Conservation (phyloP, 768 basidiomycete genomes). For the Rhizopogon sp. region DNA sequence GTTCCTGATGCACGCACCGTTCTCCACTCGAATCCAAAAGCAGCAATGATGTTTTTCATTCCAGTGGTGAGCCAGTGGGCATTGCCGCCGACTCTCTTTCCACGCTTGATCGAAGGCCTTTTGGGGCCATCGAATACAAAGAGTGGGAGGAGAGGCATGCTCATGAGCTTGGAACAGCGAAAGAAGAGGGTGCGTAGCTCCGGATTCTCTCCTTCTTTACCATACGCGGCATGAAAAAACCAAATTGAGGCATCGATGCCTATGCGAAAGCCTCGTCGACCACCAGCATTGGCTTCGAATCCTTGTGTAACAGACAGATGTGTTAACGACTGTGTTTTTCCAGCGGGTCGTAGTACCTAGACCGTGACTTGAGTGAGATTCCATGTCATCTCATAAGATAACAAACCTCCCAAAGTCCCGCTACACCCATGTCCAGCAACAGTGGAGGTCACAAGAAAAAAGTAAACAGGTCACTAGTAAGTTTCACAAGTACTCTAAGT, state of each 20-base stretch:
- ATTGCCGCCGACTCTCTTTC: constrained; percentile 61
- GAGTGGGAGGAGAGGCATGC: constrained; percentile 75
- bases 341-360: constrained; percentile 68
- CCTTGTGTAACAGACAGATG: constrained; percentile 73
- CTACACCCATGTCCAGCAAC: constrained; percentile 36
- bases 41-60: constrained; percentile 74
- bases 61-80: constrained; percentile 64
- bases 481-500: too few relatives aligned
- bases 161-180: constrained; percentile 74
- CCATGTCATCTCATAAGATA: not conserved
- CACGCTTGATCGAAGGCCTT: constrained; percentile 76
- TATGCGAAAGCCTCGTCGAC: constrained; percentile 69
- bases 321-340: constrained; percentile 67
- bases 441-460: not conserved
- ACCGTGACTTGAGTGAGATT: constrained; percentile 10
- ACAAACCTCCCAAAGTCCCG: constrained; percentile 47
- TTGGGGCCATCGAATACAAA: constrained; percentile 92
- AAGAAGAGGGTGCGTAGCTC: constrained; percentile 82
- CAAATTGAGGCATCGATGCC: constrained; percentile 85
- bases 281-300: constrained; percentile 59
- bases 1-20: constrained; percentile 35
- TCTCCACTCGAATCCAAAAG: constrained; percentile 78
- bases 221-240: constrained; percentile 72
- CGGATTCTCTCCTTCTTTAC: constrained; percentile 80
- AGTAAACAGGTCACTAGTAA: not conserved